phyloP scores from a whole-genome alignment of 78 protist genomes.

The Cavenderia fasciculata region DNA sequence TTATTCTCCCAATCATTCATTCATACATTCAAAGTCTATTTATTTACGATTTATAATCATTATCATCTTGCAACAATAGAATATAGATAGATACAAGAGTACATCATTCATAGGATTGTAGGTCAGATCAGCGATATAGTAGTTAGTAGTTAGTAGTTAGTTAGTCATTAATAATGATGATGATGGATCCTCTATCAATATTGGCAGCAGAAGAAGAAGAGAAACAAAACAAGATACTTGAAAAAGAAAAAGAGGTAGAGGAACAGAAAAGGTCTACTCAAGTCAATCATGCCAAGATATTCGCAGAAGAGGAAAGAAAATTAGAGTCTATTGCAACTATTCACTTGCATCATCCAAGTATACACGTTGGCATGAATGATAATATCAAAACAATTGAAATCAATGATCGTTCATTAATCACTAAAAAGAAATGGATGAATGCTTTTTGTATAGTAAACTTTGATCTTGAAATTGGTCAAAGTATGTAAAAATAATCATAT shows the following conservation, averaged over 20 bases:
- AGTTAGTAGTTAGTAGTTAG: too few species aligned
- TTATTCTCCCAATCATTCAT: too few species aligned
- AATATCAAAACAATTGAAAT: background rate
- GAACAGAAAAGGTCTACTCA: background rate
- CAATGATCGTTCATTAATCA: background rate
- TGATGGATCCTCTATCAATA: constrained; percentile 52
- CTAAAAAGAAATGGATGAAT: constrained; percentile 68
- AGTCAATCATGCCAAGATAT: background rate
- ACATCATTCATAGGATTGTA: too few species aligned
- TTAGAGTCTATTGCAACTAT: constrained; percentile 34
- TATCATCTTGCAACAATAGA: too few species aligned
- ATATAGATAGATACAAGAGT: too few species aligned
- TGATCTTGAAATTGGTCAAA: constrained; percentile 87
- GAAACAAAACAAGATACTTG: constrained; percentile 3
- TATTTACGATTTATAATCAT: too few species aligned
- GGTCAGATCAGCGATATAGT: too few species aligned
- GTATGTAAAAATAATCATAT: background rate
- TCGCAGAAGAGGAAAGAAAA: constrained; percentile 33
- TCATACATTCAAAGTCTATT: too few species aligned
- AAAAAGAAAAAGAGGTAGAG: constrained; percentile 11
- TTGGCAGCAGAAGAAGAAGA: constrained; percentile 41
- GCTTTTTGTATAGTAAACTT: constrained; percentile 69
- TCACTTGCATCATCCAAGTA: constrained; percentile 27
- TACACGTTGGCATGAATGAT: background rate
- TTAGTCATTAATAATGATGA: too few species aligned